Percentiles rank a stretch among this genome's conserved stretches.
Evolutionary conservation across 108 stramenopile genomes (phyloP).

Genomic region (Conticribra guillardii): DNA sequence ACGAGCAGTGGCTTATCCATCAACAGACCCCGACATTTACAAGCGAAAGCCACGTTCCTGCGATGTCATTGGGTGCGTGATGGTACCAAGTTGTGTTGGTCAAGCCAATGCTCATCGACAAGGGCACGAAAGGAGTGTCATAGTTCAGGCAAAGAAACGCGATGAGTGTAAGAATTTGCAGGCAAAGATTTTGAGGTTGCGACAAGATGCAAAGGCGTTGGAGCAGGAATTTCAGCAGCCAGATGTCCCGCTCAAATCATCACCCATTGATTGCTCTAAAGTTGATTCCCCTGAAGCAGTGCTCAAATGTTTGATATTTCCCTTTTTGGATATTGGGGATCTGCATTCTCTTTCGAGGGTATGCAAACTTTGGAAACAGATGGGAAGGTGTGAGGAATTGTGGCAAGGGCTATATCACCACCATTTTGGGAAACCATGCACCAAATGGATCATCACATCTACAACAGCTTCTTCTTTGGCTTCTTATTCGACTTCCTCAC

Average conservation of each 20-base stretch:
- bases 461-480: too few species aligned
- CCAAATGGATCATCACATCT: constrained; percentile 7
- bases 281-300: constrained; percentile 11
- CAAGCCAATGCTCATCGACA: constrained; percentile 1
- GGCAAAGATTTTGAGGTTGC: not conserved
- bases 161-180: constrained; percentile 4
- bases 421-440: constrained; percentile 30
- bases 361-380: constrained; percentile 43
- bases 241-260: not conserved
- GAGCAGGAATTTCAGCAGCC: not conserved
- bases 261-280: not conserved
- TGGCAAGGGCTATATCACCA: constrained; percentile 34
- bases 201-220: constrained; percentile 2
- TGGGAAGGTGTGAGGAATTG: constrained; percentile 14
- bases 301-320: constrained; percentile 27
- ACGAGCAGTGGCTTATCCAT: not conserved
- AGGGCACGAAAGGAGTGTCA: constrained; percentile 6
- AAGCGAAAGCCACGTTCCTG: constrained; percentile 6
- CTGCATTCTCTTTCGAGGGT: constrained; percentile 16
- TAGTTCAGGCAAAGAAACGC: constrained; percentile 9
- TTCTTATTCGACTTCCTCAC: too few species aligned
- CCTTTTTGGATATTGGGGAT: constrained; percentile 41
- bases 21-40: not conserved
- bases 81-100: not conserved
- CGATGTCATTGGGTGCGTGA: constrained; percentile 21